Percentiles rank a stretch among this genome's conserved stretches.
Evolutionary conservation across 1,284 basidiomycete species (phyloP).

Genomic region (Malassezia globosa): DNA sequence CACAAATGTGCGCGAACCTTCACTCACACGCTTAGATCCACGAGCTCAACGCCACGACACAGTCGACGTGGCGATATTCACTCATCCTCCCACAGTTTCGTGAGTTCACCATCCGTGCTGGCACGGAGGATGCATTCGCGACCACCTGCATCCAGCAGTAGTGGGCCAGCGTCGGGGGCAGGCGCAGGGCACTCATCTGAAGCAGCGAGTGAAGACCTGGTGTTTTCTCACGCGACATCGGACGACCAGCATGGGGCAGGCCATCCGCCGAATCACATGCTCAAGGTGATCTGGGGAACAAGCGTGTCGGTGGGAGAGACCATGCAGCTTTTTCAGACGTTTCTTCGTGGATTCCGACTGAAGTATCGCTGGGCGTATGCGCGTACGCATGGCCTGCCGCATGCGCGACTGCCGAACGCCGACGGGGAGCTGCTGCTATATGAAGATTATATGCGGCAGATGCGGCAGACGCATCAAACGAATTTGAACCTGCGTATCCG

Average conservation of each 20-base stretch:
- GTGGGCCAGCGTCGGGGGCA: neutral
- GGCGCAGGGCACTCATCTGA: conserved; percentile 52
- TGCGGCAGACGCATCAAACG: conserved; percentile 73
- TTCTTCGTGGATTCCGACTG: conserved; percentile 80
- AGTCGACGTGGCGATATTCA: conserved; percentile 42
- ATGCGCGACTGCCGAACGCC: conserved; percentile 20
- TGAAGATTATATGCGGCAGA: conserved; percentile 68
- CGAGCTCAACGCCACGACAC: conserved; percentile 32
- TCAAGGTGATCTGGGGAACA: conserved; percentile 86
- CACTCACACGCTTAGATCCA: too few species aligned
- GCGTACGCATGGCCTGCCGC: conserved; percentile 54
- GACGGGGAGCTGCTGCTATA: conserved; percentile 54
- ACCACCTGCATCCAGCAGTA: neutral
- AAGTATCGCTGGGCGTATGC: conserved; percentile 76
- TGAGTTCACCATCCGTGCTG: neutral
- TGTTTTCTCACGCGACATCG: conserved; percentile 31
- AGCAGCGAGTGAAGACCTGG: conserved; percentile 59
- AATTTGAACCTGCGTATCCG: conserved; percentile 81
- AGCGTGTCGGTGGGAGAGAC: conserved; percentile 79
- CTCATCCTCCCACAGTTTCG: conserved; percentile 17
- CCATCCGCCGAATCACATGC: conserved; percentile 54
- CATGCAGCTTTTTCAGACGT: conserved; percentile 79
- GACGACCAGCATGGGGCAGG: conserved; percentile 15
- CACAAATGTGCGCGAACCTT: neutral
- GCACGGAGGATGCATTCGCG: neutral